phyloP scores from a whole-genome alignment of 768 basidiomycete species.

The Lactifluus volemus region DNA sequence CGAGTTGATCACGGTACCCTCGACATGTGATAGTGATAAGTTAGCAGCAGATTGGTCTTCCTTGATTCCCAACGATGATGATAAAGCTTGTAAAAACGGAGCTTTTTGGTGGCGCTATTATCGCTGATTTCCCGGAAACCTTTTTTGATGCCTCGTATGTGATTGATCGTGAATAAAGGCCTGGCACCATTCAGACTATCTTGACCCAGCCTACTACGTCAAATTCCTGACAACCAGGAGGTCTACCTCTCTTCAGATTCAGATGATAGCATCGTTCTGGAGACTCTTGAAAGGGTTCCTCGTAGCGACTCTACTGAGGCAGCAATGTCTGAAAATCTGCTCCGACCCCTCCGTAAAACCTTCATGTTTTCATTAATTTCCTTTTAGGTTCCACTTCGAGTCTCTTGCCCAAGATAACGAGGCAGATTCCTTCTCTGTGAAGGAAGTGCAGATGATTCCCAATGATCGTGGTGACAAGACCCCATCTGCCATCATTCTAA shows the following conservation, averaged over 20 bases:
- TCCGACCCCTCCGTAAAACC: background rate
- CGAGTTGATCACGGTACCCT: background rate
- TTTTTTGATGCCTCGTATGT: conserved; percentile 81
- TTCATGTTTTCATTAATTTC: conserved; percentile 8
- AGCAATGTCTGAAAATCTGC: conserved; percentile 42
- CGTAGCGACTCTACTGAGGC: conserved; percentile 49
- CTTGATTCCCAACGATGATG: background rate
- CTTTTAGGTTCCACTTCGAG: conserved; percentile 79
- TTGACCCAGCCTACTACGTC: conserved; percentile 51
- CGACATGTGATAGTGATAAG: background rate
- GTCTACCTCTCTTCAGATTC: conserved; percentile 73
- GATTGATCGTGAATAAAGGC: background rate
- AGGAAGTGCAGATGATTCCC: conserved; percentile 31
- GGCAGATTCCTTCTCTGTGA: conserved; percentile 44
- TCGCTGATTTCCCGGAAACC: conserved; percentile 40
- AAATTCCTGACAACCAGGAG: conserved; percentile 93
- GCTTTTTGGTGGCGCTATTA: conserved; percentile 88
- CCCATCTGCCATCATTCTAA: conserved; percentile 51
- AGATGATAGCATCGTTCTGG: conserved; percentile 69
- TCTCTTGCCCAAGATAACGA: conserved; percentile 88
- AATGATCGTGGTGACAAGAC: conserved; percentile 41
- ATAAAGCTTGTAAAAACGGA: conserved; percentile 27
- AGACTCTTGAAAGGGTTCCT: conserved; percentile 71
- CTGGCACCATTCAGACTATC: background rate
- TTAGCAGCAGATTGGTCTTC: too few species aligned